Base-by-base conservation (phyloP, 2,329 filamentous ascomycete genomes). In the Graphilbum ipis-grandicollis region DNA sequence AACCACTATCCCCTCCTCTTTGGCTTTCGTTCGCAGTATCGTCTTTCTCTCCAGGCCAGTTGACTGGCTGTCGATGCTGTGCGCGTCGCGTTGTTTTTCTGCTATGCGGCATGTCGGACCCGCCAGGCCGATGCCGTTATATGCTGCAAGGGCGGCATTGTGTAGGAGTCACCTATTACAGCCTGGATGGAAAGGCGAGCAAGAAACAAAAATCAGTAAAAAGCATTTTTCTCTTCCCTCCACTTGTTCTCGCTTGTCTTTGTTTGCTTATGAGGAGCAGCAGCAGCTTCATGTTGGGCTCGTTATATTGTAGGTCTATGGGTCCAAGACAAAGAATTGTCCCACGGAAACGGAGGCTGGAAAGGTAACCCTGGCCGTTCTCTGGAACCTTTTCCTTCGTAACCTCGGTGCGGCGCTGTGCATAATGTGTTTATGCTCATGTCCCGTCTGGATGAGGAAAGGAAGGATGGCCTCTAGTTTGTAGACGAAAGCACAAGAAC, bases 281-380 rank as follows among this genome's bases (percentile, higher is more conserved):
- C 21, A 23, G 10, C 21, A 10, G 21, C 26, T 28, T 28, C 26
- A 9, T 28, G 26, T 28, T 28, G 26, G 10, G 26, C 34, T 44
- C 42, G 44, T 32, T 42, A 41, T 45, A 39, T 44, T 44, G 42
- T 19, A 8, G 9, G 6, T 28, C 26, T 28, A 28, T 13, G 14
- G 26, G 26, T 28, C 15, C 30, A 19, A 31, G 30, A 7, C 5
- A 17, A 31, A 19, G 17, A 9, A 19, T 15, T 28, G 28, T 14
- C 14, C 17, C 28, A 6, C 17, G 28, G 8, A 30, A 30, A 6
- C 28, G 5, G 9, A 30, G 9, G 14, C 28, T 15, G n/a, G n/a
- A n/a, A n/a, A n/a, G n/a, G n/a, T 31, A 15, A 15, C 7, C 29
- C 30, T 31, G 15, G 30, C 30, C 26, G 6, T 13, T 28, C 14